These are phyloP conservation scores for Clavulina sp. DNA, from an alignment of 768 basidiomycete species.

Conservation along the genomic window DNA sequence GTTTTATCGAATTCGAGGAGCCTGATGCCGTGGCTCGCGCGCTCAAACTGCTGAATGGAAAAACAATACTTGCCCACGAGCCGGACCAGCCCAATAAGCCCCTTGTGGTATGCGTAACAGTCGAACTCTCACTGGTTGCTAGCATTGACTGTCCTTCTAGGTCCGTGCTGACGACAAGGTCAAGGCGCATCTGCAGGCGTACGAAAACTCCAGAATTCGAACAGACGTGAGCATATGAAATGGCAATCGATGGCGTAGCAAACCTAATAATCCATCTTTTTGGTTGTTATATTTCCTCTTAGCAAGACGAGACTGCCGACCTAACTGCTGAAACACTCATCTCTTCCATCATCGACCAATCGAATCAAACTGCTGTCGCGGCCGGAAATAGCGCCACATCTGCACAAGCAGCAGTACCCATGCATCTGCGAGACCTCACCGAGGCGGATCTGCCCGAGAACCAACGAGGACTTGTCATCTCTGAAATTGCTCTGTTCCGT, in stretches of 20 bases:
- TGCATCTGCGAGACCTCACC: constrained; percentile 91
- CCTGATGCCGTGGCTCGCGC: constrained; percentile 79
- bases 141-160: constrained; percentile 27
- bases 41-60: constrained; percentile 41
- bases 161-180: constrained; percentile 97
- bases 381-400: constrained; percentile 25
- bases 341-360: neutral
- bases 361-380: constrained; percentile 4
- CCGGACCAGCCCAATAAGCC: constrained; percentile 20
- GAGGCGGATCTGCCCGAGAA: constrained; percentile 96
- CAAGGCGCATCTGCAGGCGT: constrained; percentile 70
- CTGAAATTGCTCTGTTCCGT: constrained; percentile 91
- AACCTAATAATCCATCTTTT: neutral
- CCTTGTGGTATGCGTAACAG: neutral
- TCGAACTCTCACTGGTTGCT: constrained; percentile 1
- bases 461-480: constrained; percentile 78
- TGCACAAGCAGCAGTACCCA: constrained; percentile 49
- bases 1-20: constrained; percentile 91
- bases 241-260: too few species aligned
- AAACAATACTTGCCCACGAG: constrained; percentile 44
- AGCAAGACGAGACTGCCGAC: neutral
- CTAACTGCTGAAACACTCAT: neutral
- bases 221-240: constrained; percentile 70
- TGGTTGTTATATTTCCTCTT: neutral
- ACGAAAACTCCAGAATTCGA: constrained; percentile 56